phyloP scores from a whole-genome alignment of 1,284 basidiomycete genomes.

The Rhodotorula sp. region DNA sequence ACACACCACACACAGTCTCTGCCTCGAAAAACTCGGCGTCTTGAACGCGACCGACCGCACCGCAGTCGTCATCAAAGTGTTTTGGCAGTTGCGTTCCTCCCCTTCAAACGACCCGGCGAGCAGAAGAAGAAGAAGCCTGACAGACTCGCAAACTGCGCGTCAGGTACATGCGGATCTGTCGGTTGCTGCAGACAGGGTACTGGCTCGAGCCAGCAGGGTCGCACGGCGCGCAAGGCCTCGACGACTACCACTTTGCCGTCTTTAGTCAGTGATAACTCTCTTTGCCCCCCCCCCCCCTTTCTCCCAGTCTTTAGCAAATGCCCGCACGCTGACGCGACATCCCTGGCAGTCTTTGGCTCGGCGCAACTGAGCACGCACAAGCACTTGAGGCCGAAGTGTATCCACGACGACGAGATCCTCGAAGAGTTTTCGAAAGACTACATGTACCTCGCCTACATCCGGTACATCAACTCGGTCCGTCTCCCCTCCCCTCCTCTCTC shows the following conservation, averaged over 20 bases:
- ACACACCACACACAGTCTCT: slow-evolving; percentile 59
- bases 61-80: slow-evolving; percentile 77
- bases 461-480: slow-evolving; percentile 89
- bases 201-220: slow-evolving; percentile 94
- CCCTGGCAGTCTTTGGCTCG: slow-evolving; percentile 41
- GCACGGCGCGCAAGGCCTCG: slow-evolving; percentile 96
- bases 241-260: slow-evolving; percentile 96
- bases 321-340: no score
- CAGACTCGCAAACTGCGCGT: background rate
- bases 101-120: no score
- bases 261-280: slow-evolving; percentile 56
- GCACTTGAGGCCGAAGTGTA: slow-evolving; percentile 84
- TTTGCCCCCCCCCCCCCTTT: background rate
- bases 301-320: no score
- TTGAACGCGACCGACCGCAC: slow-evolving; percentile 66
- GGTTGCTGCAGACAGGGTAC: slow-evolving; percentile 84
- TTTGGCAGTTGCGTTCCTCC: slow-evolving; percentile 69
- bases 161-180: slow-evolving; percentile 86
- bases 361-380: slow-evolving; percentile 59
- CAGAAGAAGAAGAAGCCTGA: background rate
- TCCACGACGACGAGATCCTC: slow-evolving; percentile 87
- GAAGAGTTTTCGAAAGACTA: slow-evolving; percentile 89
- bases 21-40: slow-evolving; percentile 71
- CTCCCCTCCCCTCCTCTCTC: background rate
- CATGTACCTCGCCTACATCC: slow-evolving; percentile 96